Evolutionary conservation across 768 basidiomycete species (phyloP).

Genomic region (Leccinum ochraceum): DNA sequence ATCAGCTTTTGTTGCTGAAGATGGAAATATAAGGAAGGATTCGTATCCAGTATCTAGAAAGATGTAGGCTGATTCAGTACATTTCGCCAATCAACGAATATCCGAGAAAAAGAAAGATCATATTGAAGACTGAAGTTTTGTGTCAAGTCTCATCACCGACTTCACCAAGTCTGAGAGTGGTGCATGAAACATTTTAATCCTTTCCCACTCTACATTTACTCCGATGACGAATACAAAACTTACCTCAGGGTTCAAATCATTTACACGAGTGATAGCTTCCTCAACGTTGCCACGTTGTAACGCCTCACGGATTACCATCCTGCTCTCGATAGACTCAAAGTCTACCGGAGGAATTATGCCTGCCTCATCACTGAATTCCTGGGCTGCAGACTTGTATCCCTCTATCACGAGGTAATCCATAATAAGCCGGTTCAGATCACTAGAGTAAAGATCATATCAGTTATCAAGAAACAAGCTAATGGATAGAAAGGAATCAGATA

Average conservation of each 20-base stretch:
- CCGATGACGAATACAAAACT: constrained; percentile 34
- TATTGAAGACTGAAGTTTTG: constrained; percentile 97
- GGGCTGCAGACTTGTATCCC: constrained; percentile 94
- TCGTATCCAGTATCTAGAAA: constrained; percentile 90
- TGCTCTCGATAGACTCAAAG: constrained; percentile 88
- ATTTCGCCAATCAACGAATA: background rate
- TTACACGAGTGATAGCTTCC: constrained; percentile 92
- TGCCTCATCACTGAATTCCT: constrained; percentile 92
- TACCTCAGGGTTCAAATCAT: constrained; percentile 97
- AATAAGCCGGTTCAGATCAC: constrained; percentile 91
- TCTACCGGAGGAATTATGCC: constrained; percentile 76
- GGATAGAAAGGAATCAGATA: constrained; percentile 64
- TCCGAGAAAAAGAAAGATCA: constrained; percentile 47
- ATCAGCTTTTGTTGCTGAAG: constrained; percentile 96
- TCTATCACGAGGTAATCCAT: constrained; percentile 99
- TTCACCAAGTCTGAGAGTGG: constrained; percentile 85
- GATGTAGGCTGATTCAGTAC: constrained; percentile 24
- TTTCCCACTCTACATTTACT: constrained; percentile 35
- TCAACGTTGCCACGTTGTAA: constrained; percentile 93
- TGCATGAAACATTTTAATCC: constrained; percentile 97
- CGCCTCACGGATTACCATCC: constrained; percentile 94
- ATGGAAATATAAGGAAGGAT: constrained; percentile 91
- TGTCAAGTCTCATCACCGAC: constrained; percentile 82
- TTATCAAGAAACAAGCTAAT: constrained; percentile 12
- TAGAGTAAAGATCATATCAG: constrained; percentile 38